These are phyloP conservation scores for Euryodendron excelsum DNA, from an alignment of 148 eudicot genomes.

Conservation along the genomic window DNA sequence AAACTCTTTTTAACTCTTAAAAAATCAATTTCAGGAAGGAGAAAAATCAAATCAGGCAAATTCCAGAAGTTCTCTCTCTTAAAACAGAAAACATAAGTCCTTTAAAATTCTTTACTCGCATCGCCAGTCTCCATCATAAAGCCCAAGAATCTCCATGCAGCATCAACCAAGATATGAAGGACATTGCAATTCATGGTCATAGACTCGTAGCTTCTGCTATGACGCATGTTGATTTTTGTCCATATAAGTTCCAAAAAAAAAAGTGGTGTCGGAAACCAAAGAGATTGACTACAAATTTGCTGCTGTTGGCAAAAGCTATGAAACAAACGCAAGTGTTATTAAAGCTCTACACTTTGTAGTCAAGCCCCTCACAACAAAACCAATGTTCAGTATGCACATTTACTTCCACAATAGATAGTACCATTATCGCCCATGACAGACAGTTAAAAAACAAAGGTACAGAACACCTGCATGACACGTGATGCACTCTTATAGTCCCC, in stretches of 20 bases:
- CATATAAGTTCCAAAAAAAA: no score
- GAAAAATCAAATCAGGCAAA: neutral
- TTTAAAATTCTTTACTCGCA: no score
- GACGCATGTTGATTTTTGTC: neutral
- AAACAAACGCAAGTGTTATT: neutral
- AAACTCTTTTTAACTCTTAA: neutral
- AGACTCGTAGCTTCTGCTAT: neutral
- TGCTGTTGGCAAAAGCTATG: neutral
- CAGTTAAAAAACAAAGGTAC: no score
- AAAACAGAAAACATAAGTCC: no score
- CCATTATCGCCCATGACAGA: no score
- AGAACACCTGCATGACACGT: no score
- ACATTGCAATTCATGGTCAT: neutral
- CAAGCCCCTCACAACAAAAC: neutral
- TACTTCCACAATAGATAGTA: no score
- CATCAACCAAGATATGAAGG: neutral
- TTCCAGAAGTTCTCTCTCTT: no score
- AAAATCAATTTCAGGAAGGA: neutral
- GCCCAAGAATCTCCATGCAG: neutral
- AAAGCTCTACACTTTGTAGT: neutral
- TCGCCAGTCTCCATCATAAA: neutral
- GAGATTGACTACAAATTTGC: neutral
- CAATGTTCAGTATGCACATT: no score
- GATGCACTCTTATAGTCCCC: neutral
- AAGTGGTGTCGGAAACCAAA: no score